Evolutionary conservation across 768 basidiomycete genomes (phyloP), one percentile per base, ranked within the genome.

Genomic region (Tubosaeta sp.): DNA sequence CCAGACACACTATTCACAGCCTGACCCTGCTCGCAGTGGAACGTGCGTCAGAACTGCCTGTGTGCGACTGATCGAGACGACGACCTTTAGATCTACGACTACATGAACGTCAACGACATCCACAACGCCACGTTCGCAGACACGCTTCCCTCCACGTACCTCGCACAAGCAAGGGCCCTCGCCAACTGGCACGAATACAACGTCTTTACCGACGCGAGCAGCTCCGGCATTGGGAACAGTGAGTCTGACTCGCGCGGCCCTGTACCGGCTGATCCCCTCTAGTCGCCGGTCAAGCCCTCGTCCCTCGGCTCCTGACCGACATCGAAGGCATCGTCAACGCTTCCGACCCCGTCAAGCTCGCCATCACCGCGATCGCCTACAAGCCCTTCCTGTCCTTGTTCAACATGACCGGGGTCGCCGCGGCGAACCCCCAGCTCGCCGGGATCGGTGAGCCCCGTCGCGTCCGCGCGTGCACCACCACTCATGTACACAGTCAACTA

Each of bases 381-480:
- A 89, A 90, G 66, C 88, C 88, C 0, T 86, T 90, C 72, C 53
- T 88, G 31, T 84, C 84, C 9, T 66, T 91, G 42, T 90, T 91
- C 74, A 86, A 87, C 67, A 83, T 91, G 81, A 87, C 85, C 0
- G 76, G 80, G 2, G 75, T 78, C 25, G 76, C 77, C 10, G 63
- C 74, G 16, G 68, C 72, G 42, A 74, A 79, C 50, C 77, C 80
- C 0, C 60, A 79, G 55, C 74, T 87, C 4, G 77, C 81, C 33
- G 78, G 78, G 12, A 78, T 88, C 55, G 83, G 85, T 84, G 47
- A 48, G 56, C 52, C 26, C 34, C 5, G 11, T 17, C 29, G 8
- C 17, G 43, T 29, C 43, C n/a, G 16, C 27, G 8, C 27, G 16
- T 16, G 4, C n/a, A 5, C 10, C 12, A 16, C 17, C 17, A 5